phyloP scores from a whole-genome alignment of 345 rosid genomes.

The Cardamine chenopodiifolia region DNA sequence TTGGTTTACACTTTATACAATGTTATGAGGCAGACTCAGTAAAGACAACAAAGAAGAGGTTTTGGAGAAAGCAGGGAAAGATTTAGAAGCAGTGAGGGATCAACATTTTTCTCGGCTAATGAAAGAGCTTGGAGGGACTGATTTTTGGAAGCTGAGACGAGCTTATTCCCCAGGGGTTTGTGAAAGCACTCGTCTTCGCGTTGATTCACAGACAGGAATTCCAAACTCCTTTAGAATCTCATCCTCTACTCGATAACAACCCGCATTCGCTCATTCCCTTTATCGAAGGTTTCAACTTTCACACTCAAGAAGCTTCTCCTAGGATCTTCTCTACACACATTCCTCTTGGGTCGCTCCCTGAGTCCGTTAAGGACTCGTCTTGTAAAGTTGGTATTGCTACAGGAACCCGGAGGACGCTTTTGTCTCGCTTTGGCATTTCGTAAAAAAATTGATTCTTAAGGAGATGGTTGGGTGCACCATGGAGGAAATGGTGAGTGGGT shows the following conservation, averaged over 20 bases:
- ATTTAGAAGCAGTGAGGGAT: constrained; percentile 64
- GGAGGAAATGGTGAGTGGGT: constrained; percentile 50
- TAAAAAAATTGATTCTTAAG: constrained; percentile 39
- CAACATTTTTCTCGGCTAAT: constrained; percentile 65
- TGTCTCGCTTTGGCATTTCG: constrained; percentile 63
- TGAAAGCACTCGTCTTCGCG: constrained; percentile 56
- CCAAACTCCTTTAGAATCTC: constrained; percentile 35
- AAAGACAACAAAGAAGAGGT: constrained; percentile 74
- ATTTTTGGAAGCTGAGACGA: constrained; percentile 88
- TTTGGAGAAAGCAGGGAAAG: constrained; percentile 79
- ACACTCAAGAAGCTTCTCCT: constrained; percentile 42
- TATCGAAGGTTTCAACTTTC: constrained; percentile 43
- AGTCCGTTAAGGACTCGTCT: constrained; percentile 39
- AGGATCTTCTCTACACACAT: constrained; percentile 56
- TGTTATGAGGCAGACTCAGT: constrained; percentile 55
- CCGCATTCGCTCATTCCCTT: constrained; percentile 52
- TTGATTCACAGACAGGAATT: constrained; percentile 36
- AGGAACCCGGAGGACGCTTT: constrained; percentile 63
- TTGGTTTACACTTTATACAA: not conserved
- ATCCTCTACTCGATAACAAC: constrained; percentile 53
- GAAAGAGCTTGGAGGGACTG: constrained; percentile 85
- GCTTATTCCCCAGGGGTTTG: constrained; percentile 91
- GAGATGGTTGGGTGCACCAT: constrained; percentile 38
- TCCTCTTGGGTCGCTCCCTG: constrained; percentile 48
- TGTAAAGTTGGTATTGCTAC: constrained; percentile 59